Evolutionary conservation across 2,329 filamentous ascomycete species (phyloP), one percentile per base, ranked within the genome.

Genomic region (Alternaria tenuissima): DNA sequence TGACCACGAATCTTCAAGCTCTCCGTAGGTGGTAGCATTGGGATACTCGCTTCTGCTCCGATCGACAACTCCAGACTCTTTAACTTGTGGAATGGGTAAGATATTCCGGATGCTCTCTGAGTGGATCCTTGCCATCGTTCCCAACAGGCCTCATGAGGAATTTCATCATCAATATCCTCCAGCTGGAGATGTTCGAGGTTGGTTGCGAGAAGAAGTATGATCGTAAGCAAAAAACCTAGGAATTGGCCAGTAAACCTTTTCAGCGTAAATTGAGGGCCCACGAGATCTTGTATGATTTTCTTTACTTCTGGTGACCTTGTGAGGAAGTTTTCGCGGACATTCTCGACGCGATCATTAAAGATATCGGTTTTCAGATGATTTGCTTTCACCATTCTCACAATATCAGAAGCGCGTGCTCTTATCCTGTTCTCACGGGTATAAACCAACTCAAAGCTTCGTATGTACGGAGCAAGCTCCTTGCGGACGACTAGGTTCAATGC

Each of bases 261-360:
- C 0, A 36, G 14, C 11, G 32, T 36, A 16, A 36, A 16, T 16
- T 16, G 14, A 36, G 1, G 32, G 11, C 14, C 32, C 32, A 5
- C 14, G 12, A 36, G 32, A 36, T 36, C 32, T 14, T 36, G 11
- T 36, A 14, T 36, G 5, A 14, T 36, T 14, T 36, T 12, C 12
- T 36, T 36, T 7, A 14, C 14, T 7, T 36, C 12, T 5, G 12
- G 6, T 3, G 11, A 14, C 5, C 5, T 36, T 36, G 6, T 36
- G 12, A 36, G 5, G 14, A 36, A 1, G 0, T 36, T 1, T 16
- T 36, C 14, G 32, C 12, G 32, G 12, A 36, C 14, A 14, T 16
- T 4, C 5, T 16, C 32, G 1, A 36, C 0, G 11, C 32, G 14
- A 36, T 7, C 32, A 16, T 7, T 0, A 36, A 12, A 0, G 1